These are phyloP conservation scores for Cinchona pubescens DNA, from an alignment of 257 asterid genomes.

Conservation along the genomic window DNA sequence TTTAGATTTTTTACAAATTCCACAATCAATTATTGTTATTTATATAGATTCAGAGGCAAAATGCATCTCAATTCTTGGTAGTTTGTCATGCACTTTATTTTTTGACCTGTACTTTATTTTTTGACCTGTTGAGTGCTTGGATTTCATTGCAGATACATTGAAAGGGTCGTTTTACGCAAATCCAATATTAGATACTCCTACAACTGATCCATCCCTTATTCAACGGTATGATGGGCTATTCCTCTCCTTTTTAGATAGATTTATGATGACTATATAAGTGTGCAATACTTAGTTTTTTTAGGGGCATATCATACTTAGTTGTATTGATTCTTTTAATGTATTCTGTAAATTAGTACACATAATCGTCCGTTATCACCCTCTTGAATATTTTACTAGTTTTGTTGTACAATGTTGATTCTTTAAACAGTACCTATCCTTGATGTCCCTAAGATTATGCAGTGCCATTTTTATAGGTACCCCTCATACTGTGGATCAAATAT, in stretches of 20 bases:
- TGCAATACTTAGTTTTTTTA: too few relatives aligned
- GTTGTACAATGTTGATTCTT: not conserved
- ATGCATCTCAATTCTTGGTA: not conserved
- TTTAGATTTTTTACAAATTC: too few relatives aligned
- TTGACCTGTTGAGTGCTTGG: conserved; percentile 6
- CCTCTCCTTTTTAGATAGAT: not conserved
- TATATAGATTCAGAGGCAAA: not conserved
- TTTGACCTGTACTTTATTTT: not conserved
- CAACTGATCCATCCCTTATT: conserved; percentile 57
- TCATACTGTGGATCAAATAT: conserved; percentile 80
- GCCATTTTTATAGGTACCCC: conserved; percentile 59
- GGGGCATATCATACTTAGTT: not conserved
- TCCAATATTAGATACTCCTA: conserved; percentile 70
- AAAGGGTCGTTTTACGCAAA: conserved; percentile 93
- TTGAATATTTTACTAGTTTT: not conserved
- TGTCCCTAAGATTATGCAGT: conserved; percentile 14
- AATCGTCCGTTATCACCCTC: not conserved
- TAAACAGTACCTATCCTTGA: conserved; percentile 1
- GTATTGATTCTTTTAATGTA: not conserved
- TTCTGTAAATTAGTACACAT: not conserved
- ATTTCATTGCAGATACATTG: conserved; percentile 52
- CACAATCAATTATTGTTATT: not conserved
- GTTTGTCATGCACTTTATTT: not conserved
- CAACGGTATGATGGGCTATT: conserved; percentile 42
- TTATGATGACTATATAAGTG: too few relatives aligned